These are phyloP conservation scores for Tolypocladium pustulatum DNA, from an alignment of 2,329 filamentous ascomycete genomes.

Conservation along the genomic window DNA sequence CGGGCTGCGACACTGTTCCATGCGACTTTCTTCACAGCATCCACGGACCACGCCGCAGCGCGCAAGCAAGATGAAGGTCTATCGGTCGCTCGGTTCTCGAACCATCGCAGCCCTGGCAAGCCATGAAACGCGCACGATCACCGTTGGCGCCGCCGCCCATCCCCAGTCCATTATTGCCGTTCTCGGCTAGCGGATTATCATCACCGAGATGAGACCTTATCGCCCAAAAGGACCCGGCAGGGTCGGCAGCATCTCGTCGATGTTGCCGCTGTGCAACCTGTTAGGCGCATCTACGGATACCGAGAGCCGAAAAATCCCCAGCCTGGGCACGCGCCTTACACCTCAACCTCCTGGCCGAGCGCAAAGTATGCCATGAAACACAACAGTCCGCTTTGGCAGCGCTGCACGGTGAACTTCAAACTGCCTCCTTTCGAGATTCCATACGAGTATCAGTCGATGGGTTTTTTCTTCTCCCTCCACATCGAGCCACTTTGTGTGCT, in stretches of 20 bases:
- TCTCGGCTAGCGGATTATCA: not conserved
- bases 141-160: not conserved
- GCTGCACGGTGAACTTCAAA: not conserved
- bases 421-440: no score
- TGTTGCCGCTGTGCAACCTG: not conserved
- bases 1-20: not conserved
- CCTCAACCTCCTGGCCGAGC: no score
- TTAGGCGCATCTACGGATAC: no score
- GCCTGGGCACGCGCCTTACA: no score
- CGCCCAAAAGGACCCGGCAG: not conserved
- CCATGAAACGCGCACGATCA: conserved; percentile 10
- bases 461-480: not conserved
- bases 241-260: not conserved
- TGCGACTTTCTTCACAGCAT: not conserved
- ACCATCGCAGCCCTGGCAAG: not conserved
- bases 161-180: not conserved
- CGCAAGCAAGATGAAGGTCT: not conserved
- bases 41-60: not conserved
- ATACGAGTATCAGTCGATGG: no score
- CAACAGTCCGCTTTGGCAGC: not conserved
- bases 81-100: not conserved
- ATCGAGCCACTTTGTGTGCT: not conserved
- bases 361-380: no score
- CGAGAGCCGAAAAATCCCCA: no score
- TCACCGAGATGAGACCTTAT: not conserved